phyloP scores from a whole-genome alignment of 352 stramenopile species.

The Aphanomyces astaci region DNA sequence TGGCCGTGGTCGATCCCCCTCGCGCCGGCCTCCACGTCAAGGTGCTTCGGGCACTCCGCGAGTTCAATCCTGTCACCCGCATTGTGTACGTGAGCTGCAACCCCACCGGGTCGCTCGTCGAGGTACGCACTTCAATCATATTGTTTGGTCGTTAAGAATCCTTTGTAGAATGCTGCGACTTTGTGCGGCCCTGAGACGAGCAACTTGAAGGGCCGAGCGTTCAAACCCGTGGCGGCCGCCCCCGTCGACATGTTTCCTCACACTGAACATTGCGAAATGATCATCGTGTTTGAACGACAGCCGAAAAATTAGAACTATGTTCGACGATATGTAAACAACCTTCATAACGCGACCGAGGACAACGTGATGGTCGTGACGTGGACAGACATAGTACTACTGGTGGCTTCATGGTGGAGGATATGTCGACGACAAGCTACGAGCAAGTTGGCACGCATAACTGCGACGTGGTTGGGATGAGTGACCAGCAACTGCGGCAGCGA shows the following conservation, averaged over 20 bases:
- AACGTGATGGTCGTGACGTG: background rate
- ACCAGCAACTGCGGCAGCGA: background rate
- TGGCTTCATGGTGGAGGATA: background rate
- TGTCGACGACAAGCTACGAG: background rate
- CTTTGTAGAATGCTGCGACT: conserved; percentile 45
- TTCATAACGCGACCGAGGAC: background rate
- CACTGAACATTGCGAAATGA: conserved; percentile 97
- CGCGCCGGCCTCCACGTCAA: conserved; percentile 91
- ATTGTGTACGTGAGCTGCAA: conserved; percentile 99
- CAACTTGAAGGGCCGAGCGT: conserved; percentile 85
- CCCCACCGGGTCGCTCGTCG: conserved; percentile 91
- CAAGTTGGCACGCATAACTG: background rate
- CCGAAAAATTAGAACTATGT: background rate
- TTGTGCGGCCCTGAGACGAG: conserved; percentile 93
- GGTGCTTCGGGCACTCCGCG: conserved; percentile 80
- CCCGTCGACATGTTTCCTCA: conserved; percentile 99
- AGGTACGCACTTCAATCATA: conserved; percentile 27
- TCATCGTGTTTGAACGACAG: conserved; percentile 94
- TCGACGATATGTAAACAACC: background rate
- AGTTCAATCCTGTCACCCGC: conserved; percentile 70
- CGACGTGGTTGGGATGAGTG: background rate
- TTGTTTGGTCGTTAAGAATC: conserved; percentile 1
- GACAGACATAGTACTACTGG: background rate
- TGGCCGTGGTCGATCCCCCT: conserved; percentile 96
- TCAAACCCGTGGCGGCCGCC: conserved; percentile 86